Evolutionary conservation across 139 green algal genomes (phyloP), one percentile per base, ranked within the genome.

Genomic region (Chlorella sorokiniana): DNA sequence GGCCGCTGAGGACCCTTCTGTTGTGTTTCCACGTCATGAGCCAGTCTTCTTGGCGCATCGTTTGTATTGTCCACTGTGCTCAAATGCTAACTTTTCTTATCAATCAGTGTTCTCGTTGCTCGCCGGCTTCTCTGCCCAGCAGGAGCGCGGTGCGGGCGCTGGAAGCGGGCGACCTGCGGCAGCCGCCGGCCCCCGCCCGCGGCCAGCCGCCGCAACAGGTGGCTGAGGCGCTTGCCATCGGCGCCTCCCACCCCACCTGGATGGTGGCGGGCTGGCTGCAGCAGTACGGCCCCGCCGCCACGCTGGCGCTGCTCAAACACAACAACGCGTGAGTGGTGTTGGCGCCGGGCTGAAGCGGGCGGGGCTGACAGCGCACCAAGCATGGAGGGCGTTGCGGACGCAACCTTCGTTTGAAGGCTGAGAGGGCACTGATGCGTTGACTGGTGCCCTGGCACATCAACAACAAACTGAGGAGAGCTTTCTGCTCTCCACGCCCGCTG

Each of bases 241-340:
- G 63, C 25, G 59, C 84, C 74, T 92, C 83, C 37, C 93, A 96
- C 82, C 93, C 93, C 42, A 89, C 79, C 25, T 98, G 95, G 95
- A 83, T 98, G 79, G 91, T 96, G 54, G 18, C 67, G 18, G 73
- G 89, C 31, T 98, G 95, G 95, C 63, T 96, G 44, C 31, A 79
- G 45, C 79, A 84, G 27, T 93, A 91, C 62, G 91, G 92, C 10
- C 31, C 67, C 1, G 67, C 84, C 8, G 88, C 84, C 29, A 85
- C 91, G 0, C 23, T 89, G 37, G 75, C 42, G 68, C 85, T 98
- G 51, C 85, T 98, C 81, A 25, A 81, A 31, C 64, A 45, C 45
- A 98, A 98, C 89, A 98, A 98, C 84, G 69, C 37, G 85, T 91
- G 69, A 76, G 78, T 4, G 1, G 37, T n/a, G n/a, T n/a, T n/a